These are phyloP conservation scores for Nicotiana paniculata DNA, from an alignment of 257 asterid species.

Conservation along the genomic window DNA sequence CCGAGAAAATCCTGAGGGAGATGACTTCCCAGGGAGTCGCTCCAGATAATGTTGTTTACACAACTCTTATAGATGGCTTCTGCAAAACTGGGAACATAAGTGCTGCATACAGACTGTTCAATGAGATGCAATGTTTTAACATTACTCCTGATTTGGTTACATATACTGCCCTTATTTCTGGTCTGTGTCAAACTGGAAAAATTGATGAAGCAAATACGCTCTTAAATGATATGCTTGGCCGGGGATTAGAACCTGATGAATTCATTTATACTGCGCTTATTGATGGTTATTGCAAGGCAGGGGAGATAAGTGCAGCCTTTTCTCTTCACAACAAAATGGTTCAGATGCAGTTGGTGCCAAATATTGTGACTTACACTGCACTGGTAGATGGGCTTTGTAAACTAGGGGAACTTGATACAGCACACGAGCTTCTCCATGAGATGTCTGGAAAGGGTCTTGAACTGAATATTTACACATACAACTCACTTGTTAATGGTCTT, in stretches of 20 bases:
- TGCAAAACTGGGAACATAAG: conserved; percentile 50
- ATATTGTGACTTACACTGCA: conserved; percentile 83
- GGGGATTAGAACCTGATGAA: conserved; percentile 68
- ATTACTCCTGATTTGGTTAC: conserved; percentile 58
- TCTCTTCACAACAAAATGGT: conserved; percentile 86
- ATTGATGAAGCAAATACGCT: conserved; percentile 61
- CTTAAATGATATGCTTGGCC: conserved; percentile 57
- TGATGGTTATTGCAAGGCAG: conserved; percentile 79
- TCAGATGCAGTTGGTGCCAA: conserved; percentile 51
- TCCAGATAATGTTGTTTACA: conserved; percentile 75
- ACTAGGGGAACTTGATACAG: conserved; percentile 73
- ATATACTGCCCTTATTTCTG: conserved; percentile 66
- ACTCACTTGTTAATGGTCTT: conserved; percentile 73
- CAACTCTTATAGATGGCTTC: conserved; percentile 81
- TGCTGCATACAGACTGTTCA: conserved; percentile 53
- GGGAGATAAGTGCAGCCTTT: conserved; percentile 62
- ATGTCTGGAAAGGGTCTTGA: conserved; percentile 68
- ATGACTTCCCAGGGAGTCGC: conserved; percentile 58
- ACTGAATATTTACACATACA: conserved; percentile 67
- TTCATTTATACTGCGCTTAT: conserved; percentile 79
- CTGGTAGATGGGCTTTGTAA: conserved; percentile 94
- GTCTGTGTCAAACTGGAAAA: conserved; percentile 62
- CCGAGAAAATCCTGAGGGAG: conserved; percentile 66
- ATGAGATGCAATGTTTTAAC: conserved; percentile 56
- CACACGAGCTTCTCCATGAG: conserved; percentile 74